Conservation (phyloP, 2,329 filamentous ascomycete genomes). For the Fusarium chuoi region DNA sequence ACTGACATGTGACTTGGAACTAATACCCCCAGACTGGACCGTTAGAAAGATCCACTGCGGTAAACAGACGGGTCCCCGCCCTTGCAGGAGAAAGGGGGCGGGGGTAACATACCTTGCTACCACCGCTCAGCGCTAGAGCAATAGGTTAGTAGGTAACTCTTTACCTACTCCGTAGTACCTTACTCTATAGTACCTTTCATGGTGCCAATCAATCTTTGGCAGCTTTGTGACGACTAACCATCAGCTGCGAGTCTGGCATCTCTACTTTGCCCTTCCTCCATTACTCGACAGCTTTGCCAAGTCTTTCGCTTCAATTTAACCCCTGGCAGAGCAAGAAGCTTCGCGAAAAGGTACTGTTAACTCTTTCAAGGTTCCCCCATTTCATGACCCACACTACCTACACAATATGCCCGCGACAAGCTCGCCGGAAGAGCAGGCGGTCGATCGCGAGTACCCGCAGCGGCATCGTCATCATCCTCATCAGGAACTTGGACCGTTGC, state of each 20-base stretch:
- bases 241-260: conserved; percentile 2
- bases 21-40: conserved; percentile 29
- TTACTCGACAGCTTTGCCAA: conserved; percentile 19
- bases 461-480: conserved; percentile 21
- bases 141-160: neutral
- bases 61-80: conserved; percentile 3
- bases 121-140: neutral
- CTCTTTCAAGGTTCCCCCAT: conserved; percentile 12
- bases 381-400: conserved; percentile 43
- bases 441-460: conserved; percentile 34
- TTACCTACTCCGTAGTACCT: no score
- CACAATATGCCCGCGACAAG: conserved; percentile 40
- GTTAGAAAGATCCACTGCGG: neutral
- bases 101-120: conserved; percentile 3
- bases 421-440: conserved; percentile 38
- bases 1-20: conserved; percentile 31
- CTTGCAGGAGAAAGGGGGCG: conserved; percentile 15
- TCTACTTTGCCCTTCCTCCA: neutral
- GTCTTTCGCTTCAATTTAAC: conserved; percentile 25
- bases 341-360: conserved; percentile 28
- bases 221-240: neutral
- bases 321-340: conserved; percentile 19
- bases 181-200: neutral
- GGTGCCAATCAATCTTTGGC: neutral
- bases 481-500: conserved; percentile 33